Conservation (phyloP, 2,329 filamentous ascomycete genomes). For the Penicillium hordei region DNA sequence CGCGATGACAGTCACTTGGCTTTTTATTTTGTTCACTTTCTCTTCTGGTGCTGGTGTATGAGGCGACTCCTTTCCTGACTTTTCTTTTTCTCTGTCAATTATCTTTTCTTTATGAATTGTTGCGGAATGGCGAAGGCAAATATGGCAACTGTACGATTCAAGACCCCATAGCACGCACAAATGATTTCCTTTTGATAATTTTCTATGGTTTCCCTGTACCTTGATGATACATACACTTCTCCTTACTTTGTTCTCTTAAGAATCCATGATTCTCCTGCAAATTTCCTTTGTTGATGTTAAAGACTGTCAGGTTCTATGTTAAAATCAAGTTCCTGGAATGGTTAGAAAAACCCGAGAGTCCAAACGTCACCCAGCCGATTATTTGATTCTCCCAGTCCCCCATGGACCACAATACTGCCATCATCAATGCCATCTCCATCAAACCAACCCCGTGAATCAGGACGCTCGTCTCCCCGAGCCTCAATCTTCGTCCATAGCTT, state of each 20-base stretch:
- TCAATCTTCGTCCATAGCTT: constrained; percentile 38
- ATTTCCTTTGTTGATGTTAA: constrained; percentile 5
- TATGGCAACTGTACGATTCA: constrained; percentile 24
- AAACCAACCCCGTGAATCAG: constrained; percentile 54
- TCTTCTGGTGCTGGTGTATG: constrained; percentile 24
- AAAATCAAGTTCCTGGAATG: not conserved
- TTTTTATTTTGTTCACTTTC: constrained; percentile 6
- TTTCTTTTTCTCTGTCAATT: constrained; percentile 12
- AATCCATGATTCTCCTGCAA: constrained; percentile 20
- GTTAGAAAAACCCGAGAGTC: constrained; percentile 37
- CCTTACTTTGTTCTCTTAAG: constrained; percentile 6
- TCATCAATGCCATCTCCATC: constrained; percentile 47
- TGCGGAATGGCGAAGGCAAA: constrained; percentile 9
- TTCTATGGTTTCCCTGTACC: constrained; percentile 19
- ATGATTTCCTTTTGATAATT: constrained; percentile 15
- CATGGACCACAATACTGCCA: constrained; percentile 47
- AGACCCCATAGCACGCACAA: constrained; percentile 25
- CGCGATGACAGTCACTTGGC: constrained; percentile 9
- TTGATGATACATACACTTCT: constrained; percentile 21
- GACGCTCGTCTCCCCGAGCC: constrained; percentile 26
- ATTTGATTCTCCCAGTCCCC: constrained; percentile 55
- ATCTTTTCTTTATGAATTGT: constrained; percentile 4
- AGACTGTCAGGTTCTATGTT: not conserved
- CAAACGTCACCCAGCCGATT: constrained; percentile 53
- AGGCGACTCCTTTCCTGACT: constrained; percentile 5